Evolutionary conservation across 2,329 filamentous ascomycete genomes (phyloP).

Genomic region (Xylaria sp.): DNA sequence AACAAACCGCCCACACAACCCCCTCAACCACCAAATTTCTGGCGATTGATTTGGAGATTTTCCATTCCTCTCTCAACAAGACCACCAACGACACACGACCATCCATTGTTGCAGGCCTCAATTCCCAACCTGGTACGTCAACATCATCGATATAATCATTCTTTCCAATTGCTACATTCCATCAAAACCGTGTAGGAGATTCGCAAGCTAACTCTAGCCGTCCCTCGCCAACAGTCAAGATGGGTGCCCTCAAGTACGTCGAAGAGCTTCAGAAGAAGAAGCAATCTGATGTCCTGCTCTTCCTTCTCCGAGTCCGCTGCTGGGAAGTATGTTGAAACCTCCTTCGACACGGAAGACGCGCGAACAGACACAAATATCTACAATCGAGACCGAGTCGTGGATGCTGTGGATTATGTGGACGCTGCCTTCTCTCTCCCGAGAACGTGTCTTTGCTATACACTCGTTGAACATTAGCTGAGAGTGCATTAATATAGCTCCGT

Average conservation of each 20-base stretch:
- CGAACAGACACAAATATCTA: constrained; percentile 37
- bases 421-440: constrained; percentile 44
- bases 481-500: constrained; percentile 99
- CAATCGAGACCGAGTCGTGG: constrained; percentile 39
- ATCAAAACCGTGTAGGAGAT: neutral
- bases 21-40: constrained; percentile 36
- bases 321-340: constrained; percentile 86
- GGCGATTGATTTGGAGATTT: constrained; percentile 36
- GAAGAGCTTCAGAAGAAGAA: constrained; percentile 99
- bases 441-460: constrained; percentile 82
- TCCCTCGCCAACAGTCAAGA: constrained; percentile 62
- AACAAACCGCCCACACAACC: constrained; percentile 37
- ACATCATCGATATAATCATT: neutral
- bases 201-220: constrained; percentile 32
- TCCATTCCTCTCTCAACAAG: constrained; percentile 36
- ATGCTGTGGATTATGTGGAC: constrained; percentile 46
- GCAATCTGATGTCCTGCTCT: constrained; percentile 99
- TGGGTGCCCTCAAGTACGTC: constrained; percentile 99
- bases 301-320: constrained; percentile 99
- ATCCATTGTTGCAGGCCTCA: constrained; percentile 45
- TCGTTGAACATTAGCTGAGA: constrained; percentile 99
- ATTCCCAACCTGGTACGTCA: constrained; percentile 45
- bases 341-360: constrained; percentile 36
- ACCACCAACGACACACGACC: constrained; percentile 42
- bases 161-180: too few relatives aligned